Conservation (phyloP, 2,329 filamentous ascomycete genomes). For the Teratosphaeria epicoccoides region DNA sequence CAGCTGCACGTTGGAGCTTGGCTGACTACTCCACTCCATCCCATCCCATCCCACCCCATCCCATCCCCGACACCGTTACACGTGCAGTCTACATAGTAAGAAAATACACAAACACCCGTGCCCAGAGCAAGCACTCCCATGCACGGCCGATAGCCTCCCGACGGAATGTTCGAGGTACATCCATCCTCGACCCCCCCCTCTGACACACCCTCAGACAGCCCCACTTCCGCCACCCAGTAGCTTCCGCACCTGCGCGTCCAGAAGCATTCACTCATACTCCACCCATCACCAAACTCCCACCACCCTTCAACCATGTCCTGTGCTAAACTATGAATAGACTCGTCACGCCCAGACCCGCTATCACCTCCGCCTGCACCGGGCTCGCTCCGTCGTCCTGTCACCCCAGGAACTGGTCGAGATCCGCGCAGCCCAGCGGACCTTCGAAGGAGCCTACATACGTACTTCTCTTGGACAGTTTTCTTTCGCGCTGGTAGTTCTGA, state of each 20-base stretch:
- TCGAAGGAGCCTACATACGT: conserved; percentile 92
- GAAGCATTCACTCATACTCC: not conserved
- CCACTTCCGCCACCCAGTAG: not conserved
- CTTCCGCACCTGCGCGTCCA: not conserved
- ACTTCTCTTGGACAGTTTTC: conserved; percentile 92
- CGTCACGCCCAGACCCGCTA: conserved; percentile 61
- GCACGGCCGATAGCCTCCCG: not conserved
- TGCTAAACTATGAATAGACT: conserved; percentile 26
- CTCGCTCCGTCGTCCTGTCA: conserved; percentile 72
- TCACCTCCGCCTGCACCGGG: conserved; percentile 70
- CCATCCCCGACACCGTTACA: too few species aligned
- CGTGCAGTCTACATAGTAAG: too few species aligned
- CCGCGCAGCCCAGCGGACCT: conserved; percentile 87
- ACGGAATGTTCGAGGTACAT: not conserved
- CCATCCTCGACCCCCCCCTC: not conserved
- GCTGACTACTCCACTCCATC: not conserved
- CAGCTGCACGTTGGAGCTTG: not conserved
- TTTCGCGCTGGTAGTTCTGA: conserved; percentile 86
- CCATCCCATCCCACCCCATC: too few species aligned
- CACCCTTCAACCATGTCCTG: conserved; percentile 1
- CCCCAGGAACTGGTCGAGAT: conserved; percentile 83
- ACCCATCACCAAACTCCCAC: not conserved
- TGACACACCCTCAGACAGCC: not conserved
- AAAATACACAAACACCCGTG: not conserved
- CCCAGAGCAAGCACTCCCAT: not conserved